Percentiles rank a stretch among this genome's conserved stretches.
Evolutionary conservation across 106 monocot species (phyloP).

Genomic region (Cymbidium sinense): DNA sequence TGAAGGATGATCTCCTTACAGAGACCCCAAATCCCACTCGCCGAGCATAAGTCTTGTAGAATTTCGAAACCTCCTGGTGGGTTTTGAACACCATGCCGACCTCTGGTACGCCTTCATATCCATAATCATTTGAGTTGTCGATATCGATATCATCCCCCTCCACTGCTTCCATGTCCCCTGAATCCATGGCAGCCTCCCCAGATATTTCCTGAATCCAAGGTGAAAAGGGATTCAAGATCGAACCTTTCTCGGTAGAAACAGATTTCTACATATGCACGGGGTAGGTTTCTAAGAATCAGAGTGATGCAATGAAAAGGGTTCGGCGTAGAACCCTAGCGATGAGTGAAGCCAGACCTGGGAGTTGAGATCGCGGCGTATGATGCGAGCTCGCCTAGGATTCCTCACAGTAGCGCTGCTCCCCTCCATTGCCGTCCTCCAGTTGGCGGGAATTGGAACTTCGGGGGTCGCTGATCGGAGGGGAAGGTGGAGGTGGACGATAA

Average conservation of each 20-base stretch:
- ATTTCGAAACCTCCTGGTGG: constrained; percentile 42
- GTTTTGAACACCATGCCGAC: constrained; percentile 61
- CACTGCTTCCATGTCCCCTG: constrained; percentile 12
- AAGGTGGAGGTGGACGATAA: too few species aligned
- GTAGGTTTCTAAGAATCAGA: too few species aligned
- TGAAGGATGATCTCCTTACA: constrained; percentile 54
- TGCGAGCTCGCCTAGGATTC: constrained; percentile 19
- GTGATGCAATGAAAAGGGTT: too few species aligned
- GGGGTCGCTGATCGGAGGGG: too few species aligned
- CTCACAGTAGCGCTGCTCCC: background rate
- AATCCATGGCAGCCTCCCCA: background rate
- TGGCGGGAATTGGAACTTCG: background rate
- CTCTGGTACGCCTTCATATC: constrained; percentile 45
- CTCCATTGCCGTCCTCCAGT: background rate
- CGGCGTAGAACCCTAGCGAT: background rate
- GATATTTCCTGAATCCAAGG: constrained; percentile 8
- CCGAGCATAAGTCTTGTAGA: constrained; percentile 53
- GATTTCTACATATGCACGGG: background rate
- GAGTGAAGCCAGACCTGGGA: constrained; percentile 9
- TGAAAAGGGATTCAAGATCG: too few species aligned
- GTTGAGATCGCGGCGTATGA: constrained; percentile 14
- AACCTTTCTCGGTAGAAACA: too few species aligned
- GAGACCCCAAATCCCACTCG: constrained; percentile 64
- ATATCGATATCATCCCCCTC: constrained; percentile 12
- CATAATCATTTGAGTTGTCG: constrained; percentile 2